Base-by-base conservation (phyloP, 805 yeast genomes). In the Jamesozyma hellenica region DNA sequence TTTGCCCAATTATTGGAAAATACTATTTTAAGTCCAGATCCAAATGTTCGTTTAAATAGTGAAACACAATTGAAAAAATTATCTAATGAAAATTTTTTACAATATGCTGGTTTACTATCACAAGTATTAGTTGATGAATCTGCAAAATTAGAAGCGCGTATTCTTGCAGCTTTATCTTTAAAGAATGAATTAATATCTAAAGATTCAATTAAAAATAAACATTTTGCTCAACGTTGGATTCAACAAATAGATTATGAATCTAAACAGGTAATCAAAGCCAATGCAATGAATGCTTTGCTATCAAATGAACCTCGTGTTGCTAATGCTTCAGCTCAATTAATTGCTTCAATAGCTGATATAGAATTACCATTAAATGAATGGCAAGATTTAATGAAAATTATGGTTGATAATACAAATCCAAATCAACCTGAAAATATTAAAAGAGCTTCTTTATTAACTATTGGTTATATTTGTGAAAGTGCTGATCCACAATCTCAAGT, bases 341-440 rank as follows among this genome's bases (percentile, higher is more conserved):
- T 92, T 38, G 95, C 97, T 27, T 94, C 96, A 10, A 84, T 92
- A 52, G 98, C 96, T n/a, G 90, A 81, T 47, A 84, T 90, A 42
- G 98, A 92, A 60, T 70, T 92, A 47, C 96, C 96, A 34, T 67
- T 81, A 46, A 71, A 72, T 47, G 85, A 82, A 56, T 92, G 98
- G 98, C 78, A 81, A 21, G 90, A 82, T 44, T 71, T 92, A 54
- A 84, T 90, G 66, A 75, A 79, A 39, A 74, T 75, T 32, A 81
- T 92, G 55, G 90, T 92, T 35, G 86, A 82, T 46, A 85, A 86
- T 63, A 92, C 97, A 26, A 77, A 77, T 52, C 69, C 82, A 7
- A 85, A 79, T 36, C 79, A 80, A 55, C 82, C 88, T 27, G 84
- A 75, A 42, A 68, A 79, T 55, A 78, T 87, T 44, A 92, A 92